Percentiles rank a stretch among this genome's conserved stretches.
Evolutionary conservation across 352 stramenopile genomes (phyloP).

Genomic region (Phytophthora brassicae): DNA sequence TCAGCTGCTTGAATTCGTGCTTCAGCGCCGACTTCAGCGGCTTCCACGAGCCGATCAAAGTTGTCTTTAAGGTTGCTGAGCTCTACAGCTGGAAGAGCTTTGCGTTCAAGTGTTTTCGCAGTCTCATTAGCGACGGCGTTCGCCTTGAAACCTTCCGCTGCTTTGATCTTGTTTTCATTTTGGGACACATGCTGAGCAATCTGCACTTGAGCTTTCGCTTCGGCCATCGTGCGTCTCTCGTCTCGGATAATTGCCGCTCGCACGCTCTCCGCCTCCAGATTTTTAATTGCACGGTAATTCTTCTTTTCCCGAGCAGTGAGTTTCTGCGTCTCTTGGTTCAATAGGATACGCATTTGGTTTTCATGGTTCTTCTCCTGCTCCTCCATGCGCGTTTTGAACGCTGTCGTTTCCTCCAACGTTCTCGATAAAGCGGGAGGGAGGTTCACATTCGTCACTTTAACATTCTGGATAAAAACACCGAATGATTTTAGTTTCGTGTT

Average conservation of each 20-base stretch:
- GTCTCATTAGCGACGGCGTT: constrained; percentile 59
- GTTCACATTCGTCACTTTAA: constrained; percentile 87
- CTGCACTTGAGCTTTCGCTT: constrained; percentile 74
- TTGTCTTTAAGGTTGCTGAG: constrained; percentile 57
- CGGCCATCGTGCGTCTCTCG: constrained; percentile 71
- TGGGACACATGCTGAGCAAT: constrained; percentile 60
- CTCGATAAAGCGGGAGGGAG: constrained; percentile 59
- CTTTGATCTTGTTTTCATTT: constrained; percentile 72
- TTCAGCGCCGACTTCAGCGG: constrained; percentile 61
- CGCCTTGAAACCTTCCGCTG: constrained; percentile 71
- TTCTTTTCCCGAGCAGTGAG: not conserved
- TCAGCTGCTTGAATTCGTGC: constrained; percentile 67
- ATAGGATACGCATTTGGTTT: constrained; percentile 62
- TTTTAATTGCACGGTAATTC: constrained; percentile 6
- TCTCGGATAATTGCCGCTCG: constrained; percentile 74
- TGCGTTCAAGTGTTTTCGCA: constrained; percentile 63
- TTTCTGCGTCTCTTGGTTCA: constrained; percentile 48
- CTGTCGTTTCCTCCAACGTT: constrained; percentile 78
- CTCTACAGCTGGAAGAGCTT: constrained; percentile 57
- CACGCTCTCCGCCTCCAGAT: constrained; percentile 66
- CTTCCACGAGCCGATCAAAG: constrained; percentile 69
- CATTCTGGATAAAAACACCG: constrained; percentile 86
- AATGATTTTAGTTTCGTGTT: constrained; percentile 69
- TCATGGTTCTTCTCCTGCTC: constrained; percentile 91
- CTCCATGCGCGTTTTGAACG: constrained; percentile 88